Conservation (phyloP, 148 eudicot genomes). For the Dysphania ambrosioides region DNA sequence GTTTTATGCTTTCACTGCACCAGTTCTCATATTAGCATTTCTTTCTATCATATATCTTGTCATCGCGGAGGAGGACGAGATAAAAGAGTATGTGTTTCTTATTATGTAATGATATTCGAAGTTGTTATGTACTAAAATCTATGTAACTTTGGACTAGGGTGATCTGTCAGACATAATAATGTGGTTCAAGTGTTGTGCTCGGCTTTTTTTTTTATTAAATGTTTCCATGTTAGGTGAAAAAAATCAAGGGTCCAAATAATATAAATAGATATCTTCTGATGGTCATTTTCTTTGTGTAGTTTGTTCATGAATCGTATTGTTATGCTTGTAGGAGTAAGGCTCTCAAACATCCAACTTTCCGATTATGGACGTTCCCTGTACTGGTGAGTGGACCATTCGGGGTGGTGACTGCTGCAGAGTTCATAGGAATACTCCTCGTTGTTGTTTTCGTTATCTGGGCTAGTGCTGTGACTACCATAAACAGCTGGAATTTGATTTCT, state of each 20-base stretch:
- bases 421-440: constrained; percentile 60
- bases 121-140: neutral
- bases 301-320: neutral
- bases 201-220: neutral
- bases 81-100: constrained; percentile 47
- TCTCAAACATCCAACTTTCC: constrained; percentile 42
- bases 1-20: constrained; percentile 55
- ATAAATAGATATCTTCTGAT: neutral
- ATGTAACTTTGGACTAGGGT: neutral
- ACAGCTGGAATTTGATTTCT: constrained; percentile 31
- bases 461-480: constrained; percentile 31
- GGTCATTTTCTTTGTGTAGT: neutral
- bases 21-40: constrained; percentile 59
- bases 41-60: constrained; percentile 50
- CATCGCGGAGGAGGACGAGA: constrained; percentile 53
- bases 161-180: neutral
- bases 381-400: constrained; percentile 87
- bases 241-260: neutral
- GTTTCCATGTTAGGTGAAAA: neutral
- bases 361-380: constrained; percentile 87
- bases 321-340: constrained; percentile 46
- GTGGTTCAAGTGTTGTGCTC: neutral
- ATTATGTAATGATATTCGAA: neutral
- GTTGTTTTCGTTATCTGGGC: constrained; percentile 55
- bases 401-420: constrained; percentile 78